phyloP scores from a whole-genome alignment of 257 asterid genomes.

The Mentha longifolia region DNA sequence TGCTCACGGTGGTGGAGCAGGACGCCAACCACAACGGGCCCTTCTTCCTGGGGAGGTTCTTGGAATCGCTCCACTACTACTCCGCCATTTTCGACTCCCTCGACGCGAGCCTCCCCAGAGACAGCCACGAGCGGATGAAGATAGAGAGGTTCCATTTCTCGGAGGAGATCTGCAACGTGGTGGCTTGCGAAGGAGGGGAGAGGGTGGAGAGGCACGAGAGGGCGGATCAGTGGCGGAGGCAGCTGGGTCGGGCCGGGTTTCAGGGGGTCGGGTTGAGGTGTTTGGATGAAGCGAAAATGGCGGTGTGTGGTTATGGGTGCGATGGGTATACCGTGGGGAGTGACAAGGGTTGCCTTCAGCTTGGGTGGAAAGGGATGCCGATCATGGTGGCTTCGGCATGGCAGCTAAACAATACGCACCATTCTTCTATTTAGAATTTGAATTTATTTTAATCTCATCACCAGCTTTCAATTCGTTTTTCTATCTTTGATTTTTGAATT shows the following conservation, averaged over 20 bases:
- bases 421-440: not conserved
- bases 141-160: constrained; percentile 50
- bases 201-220: constrained; percentile 65
- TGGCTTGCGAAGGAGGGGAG: constrained; percentile 57
- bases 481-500: too few species aligned
- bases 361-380: constrained; percentile 78
- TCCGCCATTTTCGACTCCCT: constrained; percentile 69
- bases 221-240: constrained; percentile 70
- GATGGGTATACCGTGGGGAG: constrained; percentile 51
- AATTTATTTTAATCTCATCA: too few species aligned
- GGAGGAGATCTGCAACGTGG: constrained; percentile 55
- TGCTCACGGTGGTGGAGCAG: constrained; percentile 65
- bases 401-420: constrained; percentile 38
- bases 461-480: too few species aligned
- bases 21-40: constrained; percentile 72
- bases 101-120: constrained; percentile 47
- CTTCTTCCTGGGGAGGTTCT: constrained; percentile 59
- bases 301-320: constrained; percentile 50
- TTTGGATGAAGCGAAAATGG: constrained; percentile 37
- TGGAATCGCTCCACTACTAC: constrained; percentile 65
- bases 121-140: constrained; percentile 45
- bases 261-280: constrained; percentile 49
- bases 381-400: constrained; percentile 69
- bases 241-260: constrained; percentile 56
- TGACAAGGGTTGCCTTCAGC: constrained; percentile 65